Evolutionary conservation across 495 filamentous ascomycete species (phyloP), one percentile per base, ranked within the genome.

Genomic region (Xylaria telfairii): DNA sequence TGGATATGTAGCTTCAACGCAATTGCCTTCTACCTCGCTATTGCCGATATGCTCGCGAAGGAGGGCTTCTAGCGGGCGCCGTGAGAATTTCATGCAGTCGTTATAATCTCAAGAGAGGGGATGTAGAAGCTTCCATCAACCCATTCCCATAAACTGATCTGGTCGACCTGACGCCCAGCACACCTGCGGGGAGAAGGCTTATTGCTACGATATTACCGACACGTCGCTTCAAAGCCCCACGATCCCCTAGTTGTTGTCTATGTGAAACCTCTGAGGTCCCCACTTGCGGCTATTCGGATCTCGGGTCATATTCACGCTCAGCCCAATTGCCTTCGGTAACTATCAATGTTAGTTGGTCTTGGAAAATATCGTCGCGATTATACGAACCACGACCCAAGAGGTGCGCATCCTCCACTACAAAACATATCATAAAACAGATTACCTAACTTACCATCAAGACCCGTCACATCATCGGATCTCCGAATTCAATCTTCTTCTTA

Each of bases 21-120:
- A 4, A 91, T 98, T 73, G 95, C 95, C 0, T 97, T 98, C 75
- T 98, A 98, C 76, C 88, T 97, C 37, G 92, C 92, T 74, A 96
- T 98, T 79, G 90, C 91, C 79, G 92, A 94, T 77, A 95, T 93
- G 92, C 84, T 95, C 19, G 90, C 92, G 1, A 90, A 91, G 67
- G 90, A 93, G 72, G 90, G 87, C 5, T 77, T 92, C 42, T 93
- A 79, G 57, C 39, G 42, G 46, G 17, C 19, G 39, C 44, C 6
- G 3, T 9, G 15, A n/a, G 54, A 3, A 37, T 46, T 12, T 24
- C 10, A 15, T 28, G 3, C 15, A 17, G 47, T 10, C 19, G 9
- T 28, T 28, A 60, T 17, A n/a, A 32, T 47, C n/a, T 54, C 7
- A 44, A 41, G n/a, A 67, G 44, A 8, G n/a, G 21, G 1, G 37